Percentiles rank a stretch among this genome's conserved stretches.
Evolutionary conservation across 306 rosid species (phyloP).

Genomic region (Styphnolobium japonicum): DNA sequence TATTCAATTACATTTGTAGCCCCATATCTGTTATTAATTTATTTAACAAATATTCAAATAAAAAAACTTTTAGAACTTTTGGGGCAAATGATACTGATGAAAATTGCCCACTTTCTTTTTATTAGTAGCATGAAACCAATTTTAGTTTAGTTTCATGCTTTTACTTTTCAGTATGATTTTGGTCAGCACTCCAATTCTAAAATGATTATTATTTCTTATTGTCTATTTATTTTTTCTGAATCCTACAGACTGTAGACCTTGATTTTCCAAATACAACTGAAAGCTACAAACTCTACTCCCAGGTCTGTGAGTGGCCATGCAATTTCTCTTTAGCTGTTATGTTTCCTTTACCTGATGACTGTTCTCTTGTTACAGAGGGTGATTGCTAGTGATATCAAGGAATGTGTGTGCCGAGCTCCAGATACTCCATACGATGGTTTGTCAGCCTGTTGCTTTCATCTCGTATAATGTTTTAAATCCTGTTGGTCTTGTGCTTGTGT

Average conservation of each 20-base stretch:
- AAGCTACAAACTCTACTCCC: slow-evolving; percentile 88
- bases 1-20: neutral
- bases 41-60: neutral
- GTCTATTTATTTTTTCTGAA: slow-evolving; percentile 18
- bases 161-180: neutral
- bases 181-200: neutral
- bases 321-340: slow-evolving; percentile 23
- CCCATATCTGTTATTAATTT: neutral
- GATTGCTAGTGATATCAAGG: slow-evolving; percentile 94
- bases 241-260: slow-evolving; percentile 72
- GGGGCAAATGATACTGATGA: neutral
- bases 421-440: slow-evolving; percentile 97
- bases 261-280: slow-evolving; percentile 92
- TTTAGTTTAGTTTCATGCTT: neutral
- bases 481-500: neutral
- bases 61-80: neutral
- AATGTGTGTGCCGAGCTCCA: slow-evolving; percentile 98
- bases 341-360: slow-evolving; percentile 20
- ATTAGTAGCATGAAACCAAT: neutral
- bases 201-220: neutral
- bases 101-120: neutral
- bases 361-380: slow-evolving; percentile 66
- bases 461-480: slow-evolving; percentile 2
- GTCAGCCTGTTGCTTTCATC: slow-evolving; percentile 29
- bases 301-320: slow-evolving; percentile 58